A percentile compares a stretch with the other conserved stretches of the same genome.
phyloP scores from a whole-genome alignment of 108 stramenopile species.

The Licmophora abbreviata region DNA sequence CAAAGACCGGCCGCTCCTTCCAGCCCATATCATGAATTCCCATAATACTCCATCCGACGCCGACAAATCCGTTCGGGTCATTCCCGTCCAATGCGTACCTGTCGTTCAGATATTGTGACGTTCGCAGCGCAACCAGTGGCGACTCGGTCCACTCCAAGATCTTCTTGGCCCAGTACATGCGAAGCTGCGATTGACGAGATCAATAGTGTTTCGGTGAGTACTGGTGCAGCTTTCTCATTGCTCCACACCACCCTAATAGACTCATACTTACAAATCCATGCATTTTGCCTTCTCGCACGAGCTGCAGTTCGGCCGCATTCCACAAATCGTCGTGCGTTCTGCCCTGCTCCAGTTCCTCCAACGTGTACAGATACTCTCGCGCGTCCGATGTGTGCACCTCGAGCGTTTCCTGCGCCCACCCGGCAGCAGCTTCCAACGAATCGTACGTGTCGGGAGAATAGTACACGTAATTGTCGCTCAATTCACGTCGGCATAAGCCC shows the following conservation, averaged over 20 bases:
- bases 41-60: slow-evolving; percentile 95
- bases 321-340: slow-evolving; percentile 96
- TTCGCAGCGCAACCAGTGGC: slow-evolving; percentile 78
- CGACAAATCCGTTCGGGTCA: slow-evolving; percentile 97
- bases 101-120: slow-evolving; percentile 94
- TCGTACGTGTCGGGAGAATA: slow-evolving; percentile 90
- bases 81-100: slow-evolving; percentile 93
- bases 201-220: neutral
- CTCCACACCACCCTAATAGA: too few species aligned
- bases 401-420: slow-evolving; percentile 91
- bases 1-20: slow-evolving; percentile 89
- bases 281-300: slow-evolving; percentile 90
- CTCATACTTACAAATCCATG: slow-evolving; percentile 84
- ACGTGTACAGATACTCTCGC: slow-evolving; percentile 82
- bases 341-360: slow-evolving; percentile 75
- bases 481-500: slow-evolving; percentile 88
- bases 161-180: slow-evolving; percentile 99
- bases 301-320: slow-evolving; percentile 96
- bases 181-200: slow-evolving; percentile 26
- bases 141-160: slow-evolving; percentile 94
- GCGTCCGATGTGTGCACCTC: slow-evolving; percentile 75
- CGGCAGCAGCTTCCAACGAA: slow-evolving; percentile 69
- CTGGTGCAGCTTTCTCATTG: slow-evolving; percentile 1
- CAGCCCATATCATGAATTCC: slow-evolving; percentile 94
- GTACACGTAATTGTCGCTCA: slow-evolving; percentile 96